phyloP scores from a whole-genome alignment of 2,329 filamentous ascomycete species.

The Fusarium pseudocircinatum region DNA sequence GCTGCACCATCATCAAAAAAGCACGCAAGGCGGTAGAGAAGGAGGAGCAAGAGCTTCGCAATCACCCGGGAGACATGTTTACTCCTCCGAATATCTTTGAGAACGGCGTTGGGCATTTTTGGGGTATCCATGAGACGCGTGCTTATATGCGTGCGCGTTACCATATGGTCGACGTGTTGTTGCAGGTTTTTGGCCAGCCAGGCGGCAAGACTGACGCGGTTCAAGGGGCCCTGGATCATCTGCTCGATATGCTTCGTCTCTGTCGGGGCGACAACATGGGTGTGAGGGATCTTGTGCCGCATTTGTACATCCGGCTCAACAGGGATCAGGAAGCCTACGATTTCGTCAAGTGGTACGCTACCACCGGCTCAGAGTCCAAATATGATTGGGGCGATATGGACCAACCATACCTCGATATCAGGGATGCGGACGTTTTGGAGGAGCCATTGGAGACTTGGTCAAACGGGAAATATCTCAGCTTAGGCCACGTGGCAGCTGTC shows the following conservation, averaged over 20 bases:
- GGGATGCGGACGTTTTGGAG: conserved; percentile 55
- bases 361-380: neutral
- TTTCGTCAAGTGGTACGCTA: conserved; percentile 51
- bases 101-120: conserved; percentile 53
- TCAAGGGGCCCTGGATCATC: conserved; percentile 50
- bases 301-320: conserved; percentile 55
- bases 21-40: conserved; percentile 39
- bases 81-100: conserved; percentile 50
- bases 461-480: neutral
- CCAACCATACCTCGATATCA: conserved; percentile 47
- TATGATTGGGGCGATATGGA: conserved; percentile 36
- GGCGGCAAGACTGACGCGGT: conserved; percentile 45
- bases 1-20: conserved; percentile 52
- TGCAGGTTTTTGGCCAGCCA: conserved; percentile 44
- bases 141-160: conserved; percentile 54
- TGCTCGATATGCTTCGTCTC: conserved; percentile 56
- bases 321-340: conserved; percentile 62
- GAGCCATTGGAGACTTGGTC: neutral
- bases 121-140: conserved; percentile 52
- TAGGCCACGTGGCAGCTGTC: conserved; percentile 25
- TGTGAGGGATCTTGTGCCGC: conserved; percentile 53
- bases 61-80: conserved; percentile 39
- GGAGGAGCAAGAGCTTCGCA: conserved; percentile 53
- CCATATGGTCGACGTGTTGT: conserved; percentile 42
- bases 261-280: conserved; percentile 57